A percentile compares a stretch with the other conserved stretches of the same genome.
Conservation (phyloP, 192 early-diverging fungal species). For the Coemansia sp. region DNA sequence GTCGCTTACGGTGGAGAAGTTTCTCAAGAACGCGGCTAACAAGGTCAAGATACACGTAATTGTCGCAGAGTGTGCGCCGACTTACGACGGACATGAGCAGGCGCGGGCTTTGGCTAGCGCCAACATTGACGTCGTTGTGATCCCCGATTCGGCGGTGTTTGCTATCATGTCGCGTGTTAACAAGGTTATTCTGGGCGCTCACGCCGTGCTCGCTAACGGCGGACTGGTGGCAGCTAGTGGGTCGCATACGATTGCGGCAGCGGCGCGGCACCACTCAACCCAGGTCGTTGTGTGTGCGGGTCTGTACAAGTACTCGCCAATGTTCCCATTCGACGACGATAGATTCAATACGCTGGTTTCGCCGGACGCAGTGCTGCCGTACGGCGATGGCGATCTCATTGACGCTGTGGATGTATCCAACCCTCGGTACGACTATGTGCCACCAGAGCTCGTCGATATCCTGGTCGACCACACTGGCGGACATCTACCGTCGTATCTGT, state of each 20-base stretch:
- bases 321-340: constrained; percentile 89
- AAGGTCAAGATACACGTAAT: constrained; percentile 94
- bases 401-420: constrained; percentile 81
- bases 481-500: constrained; percentile 78
- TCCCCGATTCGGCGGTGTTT: constrained; percentile 92
- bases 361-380: constrained; percentile 81
- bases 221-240: constrained; percentile 84
- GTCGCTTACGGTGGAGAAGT: constrained; percentile 83
- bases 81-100: constrained; percentile 86
- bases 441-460: constrained; percentile 85
- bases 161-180: constrained; percentile 98
- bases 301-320: constrained; percentile 85
- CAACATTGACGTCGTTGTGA: constrained; percentile 90
- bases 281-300: constrained; percentile 93
- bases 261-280: constrained; percentile 90
- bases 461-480: constrained; percentile 89
- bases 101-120: constrained; percentile 69
- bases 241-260: constrained; percentile 79
- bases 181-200: constrained; percentile 93
- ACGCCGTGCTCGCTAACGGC: constrained; percentile 93
- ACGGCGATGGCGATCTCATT: constrained; percentile 79
- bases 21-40: constrained; percentile 82
- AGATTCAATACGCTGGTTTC: constrained; percentile 75
- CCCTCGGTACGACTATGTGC: constrained; percentile 91
- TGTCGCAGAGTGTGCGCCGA: constrained; percentile 89